phyloP scores from a whole-genome alignment of 805 yeast species.

The Hanseniaspora pseudoguilliermondii region DNA sequence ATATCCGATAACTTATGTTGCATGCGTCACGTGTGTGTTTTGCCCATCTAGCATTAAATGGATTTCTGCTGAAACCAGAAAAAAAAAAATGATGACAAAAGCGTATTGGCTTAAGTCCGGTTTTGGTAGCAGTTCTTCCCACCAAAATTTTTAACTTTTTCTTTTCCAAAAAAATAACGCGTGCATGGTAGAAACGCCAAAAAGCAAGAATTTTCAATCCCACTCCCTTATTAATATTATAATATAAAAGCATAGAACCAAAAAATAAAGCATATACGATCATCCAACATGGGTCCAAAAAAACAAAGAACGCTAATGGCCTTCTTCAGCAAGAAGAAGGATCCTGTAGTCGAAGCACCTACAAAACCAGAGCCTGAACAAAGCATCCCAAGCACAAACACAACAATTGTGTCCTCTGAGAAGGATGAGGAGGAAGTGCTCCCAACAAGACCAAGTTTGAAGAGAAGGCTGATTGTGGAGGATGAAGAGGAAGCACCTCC shows the following conservation, averaged over 20 bases:
- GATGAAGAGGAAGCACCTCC: slow-evolving; percentile 13
- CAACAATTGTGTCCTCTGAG: background rate
- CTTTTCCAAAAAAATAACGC: no score
- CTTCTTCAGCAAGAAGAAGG: slow-evolving; percentile 24
- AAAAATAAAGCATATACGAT: background rate
- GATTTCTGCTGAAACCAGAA: no score
- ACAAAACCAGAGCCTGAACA: background rate
- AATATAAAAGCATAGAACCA: background rate
- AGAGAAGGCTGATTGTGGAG: background rate
- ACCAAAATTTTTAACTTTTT: no score
- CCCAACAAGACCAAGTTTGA: background rate
- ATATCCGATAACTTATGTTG: background rate
- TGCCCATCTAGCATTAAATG: no score
- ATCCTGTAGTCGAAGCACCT: background rate
- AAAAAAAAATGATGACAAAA: no score
- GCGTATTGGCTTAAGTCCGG: no score
- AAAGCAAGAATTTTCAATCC: no score
- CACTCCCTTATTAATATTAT: no score
- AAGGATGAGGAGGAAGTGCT: slow-evolving; percentile 12
- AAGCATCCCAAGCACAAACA: background rate
- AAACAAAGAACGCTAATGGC: slow-evolving; percentile 29
- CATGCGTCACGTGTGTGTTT: no score
- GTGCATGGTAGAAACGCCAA: no score
- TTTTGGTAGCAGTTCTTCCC: no score
- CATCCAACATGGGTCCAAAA: slow-evolving; percentile 15